Conservation (phyloP, 1,139 yeast genomes). For the Sporopachydermia cereana region DNA sequence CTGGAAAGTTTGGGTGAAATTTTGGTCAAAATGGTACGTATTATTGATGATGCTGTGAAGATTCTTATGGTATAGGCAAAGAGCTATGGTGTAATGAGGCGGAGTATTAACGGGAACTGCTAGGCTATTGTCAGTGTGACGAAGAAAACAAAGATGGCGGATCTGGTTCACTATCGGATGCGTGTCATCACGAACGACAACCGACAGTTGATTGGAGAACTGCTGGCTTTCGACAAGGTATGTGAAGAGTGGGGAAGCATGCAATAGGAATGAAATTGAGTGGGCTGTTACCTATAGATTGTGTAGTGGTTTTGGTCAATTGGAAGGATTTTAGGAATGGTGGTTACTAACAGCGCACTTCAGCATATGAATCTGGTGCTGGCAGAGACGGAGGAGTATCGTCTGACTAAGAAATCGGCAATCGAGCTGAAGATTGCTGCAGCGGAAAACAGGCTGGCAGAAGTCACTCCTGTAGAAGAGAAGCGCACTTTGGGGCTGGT, state of each 20-base stretch:
- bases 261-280: no score
- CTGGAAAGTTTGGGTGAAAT: background rate
- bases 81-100: no score
- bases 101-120: no score
- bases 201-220: slow-evolving; percentile 64
- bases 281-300: no score
- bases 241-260: no score
- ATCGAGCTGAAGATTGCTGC: slow-evolving; percentile 28
- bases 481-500: slow-evolving; percentile 71
- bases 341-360: no score
- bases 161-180: slow-evolving; percentile 62
- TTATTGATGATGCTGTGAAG: no score
- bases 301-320: no score
- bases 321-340: no score
- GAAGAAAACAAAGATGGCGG: slow-evolving; percentile 37
- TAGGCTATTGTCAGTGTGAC: slow-evolving; percentile 5
- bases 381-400: slow-evolving; percentile 73
- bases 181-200: slow-evolving; percentile 66
- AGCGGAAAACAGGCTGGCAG: slow-evolving; percentile 19
- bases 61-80: no score
- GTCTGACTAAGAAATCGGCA: slow-evolving; percentile 53
- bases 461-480: slow-evolving; percentile 29
- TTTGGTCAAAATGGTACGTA: background rate
- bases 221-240: slow-evolving; percentile 72
- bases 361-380: slow-evolving; percentile 73